A percentile compares a stretch with the other conserved stretches of the same genome.
Conservation (phyloP, 2,329 filamentous ascomycete genomes). For the Arthrobotrys entomopaga region DNA sequence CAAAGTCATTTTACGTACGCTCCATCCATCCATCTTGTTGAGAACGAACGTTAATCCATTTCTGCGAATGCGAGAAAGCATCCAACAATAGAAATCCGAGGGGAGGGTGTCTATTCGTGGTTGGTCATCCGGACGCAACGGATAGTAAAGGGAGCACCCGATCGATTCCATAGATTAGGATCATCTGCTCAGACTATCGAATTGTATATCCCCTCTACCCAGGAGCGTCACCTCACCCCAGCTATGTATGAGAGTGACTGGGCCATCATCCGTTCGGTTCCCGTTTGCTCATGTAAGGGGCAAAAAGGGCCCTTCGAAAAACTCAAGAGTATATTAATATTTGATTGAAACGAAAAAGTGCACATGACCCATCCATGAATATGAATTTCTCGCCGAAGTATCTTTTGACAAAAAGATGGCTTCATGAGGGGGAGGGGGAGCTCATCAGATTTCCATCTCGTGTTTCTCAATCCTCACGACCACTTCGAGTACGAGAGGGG, state of each 20-base stretch:
- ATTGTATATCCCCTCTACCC: background rate
- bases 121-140: constrained; percentile 38
- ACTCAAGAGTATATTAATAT: constrained; percentile 3
- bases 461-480: constrained; percentile 50
- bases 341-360: constrained; percentile 5
- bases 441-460: constrained; percentile 23
- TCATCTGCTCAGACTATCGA: constrained; percentile 39
- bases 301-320: constrained; percentile 43
- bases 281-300: constrained; percentile 56
- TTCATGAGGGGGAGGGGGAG: constrained; percentile 9
- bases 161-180: constrained; percentile 40
- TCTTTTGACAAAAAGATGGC: constrained; percentile 12
- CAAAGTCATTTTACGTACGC: too few relatives aligned
- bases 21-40: constrained; percentile 3
- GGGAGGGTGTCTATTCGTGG: constrained; percentile 13
- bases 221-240: constrained; percentile 31
- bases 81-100: constrained; percentile 43
- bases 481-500: constrained; percentile 23
- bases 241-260: constrained; percentile 34
- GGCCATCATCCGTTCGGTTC: constrained; percentile 44
- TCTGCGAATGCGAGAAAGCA: constrained; percentile 14
- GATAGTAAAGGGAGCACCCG: constrained; percentile 44
- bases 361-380: constrained; percentile 32
- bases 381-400: constrained; percentile 24
- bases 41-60: too few relatives aligned